Percentiles rank a stretch among this genome's conserved stretches.
Conservation (phyloP, 495 filamentous ascomycete species). For the Penicillium ochrochloron region DNA sequence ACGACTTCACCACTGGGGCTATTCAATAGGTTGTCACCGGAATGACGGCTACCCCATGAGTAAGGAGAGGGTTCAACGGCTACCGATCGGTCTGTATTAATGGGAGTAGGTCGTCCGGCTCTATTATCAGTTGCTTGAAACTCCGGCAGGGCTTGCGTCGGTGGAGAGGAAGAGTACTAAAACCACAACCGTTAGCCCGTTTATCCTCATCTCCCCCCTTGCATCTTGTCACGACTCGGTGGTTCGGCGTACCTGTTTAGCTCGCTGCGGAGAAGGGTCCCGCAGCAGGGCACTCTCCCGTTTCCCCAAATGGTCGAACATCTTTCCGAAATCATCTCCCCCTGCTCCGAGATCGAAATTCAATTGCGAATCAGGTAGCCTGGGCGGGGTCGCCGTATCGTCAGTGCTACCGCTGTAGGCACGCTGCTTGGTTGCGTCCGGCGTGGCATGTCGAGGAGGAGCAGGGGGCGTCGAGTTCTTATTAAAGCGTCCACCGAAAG, state of each 20-base stretch:
- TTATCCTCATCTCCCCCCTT: slow-evolving; percentile 12
- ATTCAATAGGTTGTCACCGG: slow-evolving; percentile 63
- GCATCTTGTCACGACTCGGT: not conserved
- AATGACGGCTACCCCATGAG: slow-evolving; percentile 71
- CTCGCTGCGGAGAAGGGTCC: slow-evolving; percentile 30
- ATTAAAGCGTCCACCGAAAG: slow-evolving; percentile 60
- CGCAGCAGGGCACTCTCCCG: slow-evolving; percentile 46
- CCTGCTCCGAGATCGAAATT: slow-evolving; percentile 41
- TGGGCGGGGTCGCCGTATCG: slow-evolving; percentile 73
- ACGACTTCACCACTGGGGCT: slow-evolving; percentile 20
- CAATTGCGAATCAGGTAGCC: slow-evolving; percentile 63
- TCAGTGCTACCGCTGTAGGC: slow-evolving; percentile 60
- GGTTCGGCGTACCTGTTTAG: slow-evolving; percentile 28
- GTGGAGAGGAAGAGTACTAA: slow-evolving; percentile 33
- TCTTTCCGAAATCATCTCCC: slow-evolving; percentile 67
- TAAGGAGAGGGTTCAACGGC: slow-evolving; percentile 63
- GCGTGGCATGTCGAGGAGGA: slow-evolving; percentile 48
- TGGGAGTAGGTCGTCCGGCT: slow-evolving; percentile 52
- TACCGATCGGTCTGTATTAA: slow-evolving; percentile 60
- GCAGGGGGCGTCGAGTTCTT: slow-evolving; percentile 43
- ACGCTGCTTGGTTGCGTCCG: slow-evolving; percentile 49
- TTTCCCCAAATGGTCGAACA: slow-evolving; percentile 67
- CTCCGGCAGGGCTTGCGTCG: slow-evolving; percentile 21
- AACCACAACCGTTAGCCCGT: slow-evolving; percentile 20
- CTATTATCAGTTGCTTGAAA: slow-evolving; percentile 28